Evolutionary conservation across 768 basidiomycete genomes (phyloP).

Genomic region (Xerocomus brunneocitrinus): DNA sequence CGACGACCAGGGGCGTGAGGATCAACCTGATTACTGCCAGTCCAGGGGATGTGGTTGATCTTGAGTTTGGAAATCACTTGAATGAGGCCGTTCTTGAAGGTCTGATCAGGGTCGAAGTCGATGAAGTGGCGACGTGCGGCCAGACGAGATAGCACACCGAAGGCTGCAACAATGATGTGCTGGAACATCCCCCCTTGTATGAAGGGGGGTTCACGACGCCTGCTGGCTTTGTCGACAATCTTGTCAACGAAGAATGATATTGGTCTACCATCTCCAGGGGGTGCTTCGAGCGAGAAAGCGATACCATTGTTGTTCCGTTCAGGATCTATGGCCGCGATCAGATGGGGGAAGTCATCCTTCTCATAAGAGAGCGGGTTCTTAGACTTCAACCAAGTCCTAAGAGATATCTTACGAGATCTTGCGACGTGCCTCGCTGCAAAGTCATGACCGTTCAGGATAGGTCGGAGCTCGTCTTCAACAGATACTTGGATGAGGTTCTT

Average conservation of each 20-base stretch:
- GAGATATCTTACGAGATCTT: background rate
- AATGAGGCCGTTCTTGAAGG: too few relatives aligned
- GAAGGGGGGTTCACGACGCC: background rate
- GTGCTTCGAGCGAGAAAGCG: background rate
- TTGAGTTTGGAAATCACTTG: too few relatives aligned
- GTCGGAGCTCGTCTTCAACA: too few relatives aligned
- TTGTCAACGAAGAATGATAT: background rate
- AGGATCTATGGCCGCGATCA: background rate
- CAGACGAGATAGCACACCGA: background rate
- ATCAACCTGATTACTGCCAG: too few relatives aligned
- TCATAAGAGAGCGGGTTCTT: background rate
- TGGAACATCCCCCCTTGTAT: background rate
- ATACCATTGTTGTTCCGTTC: background rate
- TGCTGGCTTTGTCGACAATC: background rate
- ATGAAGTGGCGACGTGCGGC: background rate
- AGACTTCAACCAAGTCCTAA: background rate
- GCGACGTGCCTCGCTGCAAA: background rate
- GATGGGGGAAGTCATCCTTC: background rate
- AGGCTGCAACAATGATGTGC: background rate
- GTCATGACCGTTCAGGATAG: too few relatives aligned
- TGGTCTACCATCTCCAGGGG: background rate
- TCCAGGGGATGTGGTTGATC: too few relatives aligned
- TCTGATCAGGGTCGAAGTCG: background rate
- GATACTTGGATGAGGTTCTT: too few relatives aligned
- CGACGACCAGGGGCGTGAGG: too few relatives aligned